Evolutionary conservation across 768 basidiomycete species (phyloP), one percentile per base, ranked within the genome.

Genomic region (Lenzites betulinus): DNA sequence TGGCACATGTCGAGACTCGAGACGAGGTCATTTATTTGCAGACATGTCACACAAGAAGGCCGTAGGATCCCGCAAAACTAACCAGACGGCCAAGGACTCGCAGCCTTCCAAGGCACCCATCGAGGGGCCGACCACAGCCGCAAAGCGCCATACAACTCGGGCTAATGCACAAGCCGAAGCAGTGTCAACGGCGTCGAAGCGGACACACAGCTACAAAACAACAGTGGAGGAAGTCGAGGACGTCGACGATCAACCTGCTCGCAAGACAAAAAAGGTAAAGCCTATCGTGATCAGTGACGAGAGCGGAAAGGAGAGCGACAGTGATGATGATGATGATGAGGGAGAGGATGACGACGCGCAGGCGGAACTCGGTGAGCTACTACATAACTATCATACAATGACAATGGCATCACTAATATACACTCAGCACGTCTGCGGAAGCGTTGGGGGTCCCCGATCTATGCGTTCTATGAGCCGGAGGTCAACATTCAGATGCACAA

Each of bases 401-500:
- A 42, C 16, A 11, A 15, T n/a, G n/a, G n/a, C n/a, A n/a, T n/a
- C n/a, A n/a, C n/a, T n/a, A 42, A 6, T 15, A 15, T 18, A 42
- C 15, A 20, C 9, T 15, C 44, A 48, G 46, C 23, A 26, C 9
- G 26, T 26, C 46, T 48, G 5, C 46, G 46, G 15, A 6, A 28
- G 23, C 46, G 25, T 1, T 73, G 71, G 71, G 63, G 41, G n/a
- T 64, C 71, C 20, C 65, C 63, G 0, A 61, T 74, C 2, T 74
- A 74, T 55, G 67, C 62, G 0, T 74, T 73, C 54, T 73, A 69
- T 52, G 23, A 70, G 2, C 64, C 67, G 0, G 42, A 28, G 3
- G 65, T 47, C 16, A 28, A 1, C 1, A 72, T 74, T 30, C 56
- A 63, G 13, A 57, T 70, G 33, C 36, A 59, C 8, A 57, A 65